Percentiles rank a stretch among this genome's conserved stretches.
These are phyloP conservation scores for Carex cristatella DNA, from an alignment of 176 grass and related monocot genomes.

Conservation along the genomic window DNA sequence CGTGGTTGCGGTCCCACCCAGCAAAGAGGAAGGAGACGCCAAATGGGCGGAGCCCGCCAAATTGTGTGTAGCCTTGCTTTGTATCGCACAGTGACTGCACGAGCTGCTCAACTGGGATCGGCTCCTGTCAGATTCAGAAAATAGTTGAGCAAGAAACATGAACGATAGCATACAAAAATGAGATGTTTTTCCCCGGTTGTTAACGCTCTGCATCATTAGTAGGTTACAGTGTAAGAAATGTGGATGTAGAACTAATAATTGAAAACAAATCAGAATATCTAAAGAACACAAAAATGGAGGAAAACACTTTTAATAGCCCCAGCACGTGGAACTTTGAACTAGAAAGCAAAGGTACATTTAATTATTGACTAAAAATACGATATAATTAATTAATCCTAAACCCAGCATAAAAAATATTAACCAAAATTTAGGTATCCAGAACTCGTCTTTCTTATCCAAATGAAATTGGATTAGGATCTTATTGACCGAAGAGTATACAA, in stretches of 20 bases:
- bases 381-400: background rate
- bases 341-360: background rate
- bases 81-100: constrained; percentile 91
- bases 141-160: background rate
- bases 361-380: background rate
- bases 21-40: constrained; percentile 93
- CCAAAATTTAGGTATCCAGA: background rate
- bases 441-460: background rate
- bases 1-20: constrained; percentile 82
- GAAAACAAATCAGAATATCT: background rate
- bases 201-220: background rate
- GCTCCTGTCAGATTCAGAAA: constrained; percentile 31
- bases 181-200: background rate
- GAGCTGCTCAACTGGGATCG: constrained; percentile 87
- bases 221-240: background rate
- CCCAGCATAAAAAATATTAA: background rate
- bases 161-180: background rate
- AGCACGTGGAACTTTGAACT: background rate
- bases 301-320: background rate
- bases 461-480: background rate
- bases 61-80: constrained; percentile 94
- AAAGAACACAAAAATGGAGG: background rate
- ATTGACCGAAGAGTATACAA: background rate
- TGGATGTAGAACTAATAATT: background rate
- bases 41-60: constrained; percentile 87